Base-by-base conservation (phyloP, 2,329 filamentous ascomycete genomes). In the Diaporthe citriasiana region DNA sequence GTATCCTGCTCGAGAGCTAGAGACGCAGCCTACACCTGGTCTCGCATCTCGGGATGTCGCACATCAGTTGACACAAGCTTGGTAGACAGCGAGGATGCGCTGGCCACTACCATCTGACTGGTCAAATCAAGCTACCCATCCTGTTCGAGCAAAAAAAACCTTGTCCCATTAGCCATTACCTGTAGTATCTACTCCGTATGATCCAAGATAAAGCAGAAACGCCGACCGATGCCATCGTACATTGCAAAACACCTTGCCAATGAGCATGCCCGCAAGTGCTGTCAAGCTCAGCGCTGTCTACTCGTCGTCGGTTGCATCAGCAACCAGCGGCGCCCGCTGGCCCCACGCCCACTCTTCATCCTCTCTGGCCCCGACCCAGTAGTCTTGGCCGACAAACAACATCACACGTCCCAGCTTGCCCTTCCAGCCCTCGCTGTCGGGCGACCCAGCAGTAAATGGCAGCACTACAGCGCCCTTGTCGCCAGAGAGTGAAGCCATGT, bases 381-480 rank as follows among this genome's bases (percentile, higher is more conserved):
- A 98, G 73, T 87, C 88, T 77, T 89, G 90, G 51, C 93, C 93
- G 33, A 94, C 87, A 13, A 88, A 88, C 38, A 97, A 88, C 93
- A 98, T 94, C 42, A 89, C 80, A 69, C 95, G 89, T n/a, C 95
- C 95, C 15, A 97, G 80, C 79, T 90, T 92, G 45, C 95, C 95
- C 81, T 89, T 89, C 90, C 93, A 95, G 25, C 95, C 95, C 76
- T 93, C 88, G 15, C 95, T 94, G 72, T 94, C 92, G n/a, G 92
- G 90, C 57, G 91, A 89, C 69, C 90, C 91, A 42, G 86, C 84
- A 0, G 90, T 89, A 83, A 98, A 98, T 0, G 87, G 94, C 86
- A 84, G 75, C 42, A 72, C 72, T 40, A 56, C 73, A 40, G 72
- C 76, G 73, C 17, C 75, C 75, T 71, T 76, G 70, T 13, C 77